These are phyloP conservation scores for Fomitopsis palustris DNA, from an alignment of 1,284 basidiomycete species.

Conservation along the genomic window DNA sequence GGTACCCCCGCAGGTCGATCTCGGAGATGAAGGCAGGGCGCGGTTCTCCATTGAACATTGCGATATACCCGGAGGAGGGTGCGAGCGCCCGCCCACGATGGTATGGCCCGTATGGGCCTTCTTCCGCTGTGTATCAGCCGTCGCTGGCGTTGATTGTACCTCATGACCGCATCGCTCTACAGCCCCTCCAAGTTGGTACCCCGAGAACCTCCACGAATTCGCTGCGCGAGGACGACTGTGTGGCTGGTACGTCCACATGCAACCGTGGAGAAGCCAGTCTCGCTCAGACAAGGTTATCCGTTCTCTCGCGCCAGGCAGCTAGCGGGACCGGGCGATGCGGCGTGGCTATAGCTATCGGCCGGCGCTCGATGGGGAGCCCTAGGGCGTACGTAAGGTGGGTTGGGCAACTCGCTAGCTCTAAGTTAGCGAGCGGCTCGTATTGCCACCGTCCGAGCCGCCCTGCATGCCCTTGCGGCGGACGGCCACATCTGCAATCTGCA, in stretches of 20 bases:
- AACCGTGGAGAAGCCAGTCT: background rate
- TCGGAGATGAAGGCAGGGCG: background rate
- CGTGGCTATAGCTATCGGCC: background rate
- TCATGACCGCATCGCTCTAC: background rate
- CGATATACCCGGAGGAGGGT: background rate
- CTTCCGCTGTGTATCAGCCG: background rate
- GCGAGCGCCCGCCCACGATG: background rate
- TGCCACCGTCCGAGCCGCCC: background rate
- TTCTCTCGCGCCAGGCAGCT: background rate
- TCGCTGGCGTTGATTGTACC: background rate
- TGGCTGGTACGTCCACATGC: background rate
- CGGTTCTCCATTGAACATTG: background rate
- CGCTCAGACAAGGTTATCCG: background rate
- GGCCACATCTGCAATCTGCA: too few species aligned
- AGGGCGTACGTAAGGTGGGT: background rate
- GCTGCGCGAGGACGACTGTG: background rate
- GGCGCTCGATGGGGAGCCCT: background rate
- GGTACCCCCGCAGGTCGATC: background rate
- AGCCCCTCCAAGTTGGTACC: background rate
- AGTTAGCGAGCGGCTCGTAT: background rate
- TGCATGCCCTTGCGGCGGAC: background rate
- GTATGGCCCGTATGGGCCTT: background rate
- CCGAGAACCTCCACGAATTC: too few species aligned
- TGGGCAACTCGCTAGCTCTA: conserved; percentile 1
- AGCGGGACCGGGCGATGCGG: background rate